A percentile compares a stretch with the other conserved stretches of the same genome.
These are phyloP conservation scores for Chalciporus pseudorubinellus DNA, from an alignment of 768 basidiomycete genomes.

Conservation along the genomic window DNA sequence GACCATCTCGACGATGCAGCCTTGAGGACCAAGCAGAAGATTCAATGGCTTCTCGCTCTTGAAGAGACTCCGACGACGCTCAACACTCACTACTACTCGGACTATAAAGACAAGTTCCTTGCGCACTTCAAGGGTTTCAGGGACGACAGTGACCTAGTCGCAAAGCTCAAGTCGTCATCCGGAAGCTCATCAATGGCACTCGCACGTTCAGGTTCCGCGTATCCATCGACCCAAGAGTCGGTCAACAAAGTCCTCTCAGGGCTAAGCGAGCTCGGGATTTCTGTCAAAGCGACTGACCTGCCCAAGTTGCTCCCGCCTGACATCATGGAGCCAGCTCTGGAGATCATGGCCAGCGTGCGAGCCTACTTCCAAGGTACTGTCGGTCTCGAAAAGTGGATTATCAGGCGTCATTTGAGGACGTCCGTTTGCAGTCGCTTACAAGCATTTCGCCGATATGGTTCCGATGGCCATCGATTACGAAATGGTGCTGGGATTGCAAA, in stretches of 20 bases:
- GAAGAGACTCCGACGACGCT: too few species aligned
- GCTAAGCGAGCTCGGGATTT: constrained; percentile 26
- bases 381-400: not conserved
- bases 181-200: not conserved
- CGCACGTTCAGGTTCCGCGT: too few species aligned
- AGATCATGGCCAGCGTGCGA: constrained; percentile 69
- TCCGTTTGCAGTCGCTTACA: constrained; percentile 41
- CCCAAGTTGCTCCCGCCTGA: constrained; percentile 50
- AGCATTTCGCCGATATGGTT: constrained; percentile 44
- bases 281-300: constrained; percentile 41
- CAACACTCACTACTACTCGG: too few species aligned
- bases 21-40: constrained; percentile 36
- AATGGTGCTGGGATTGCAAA: constrained; percentile 44
- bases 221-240: not conserved
- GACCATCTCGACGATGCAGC: constrained; percentile 49
- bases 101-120: too few species aligned
- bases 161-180: constrained; percentile 3
- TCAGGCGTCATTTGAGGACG: too few species aligned
- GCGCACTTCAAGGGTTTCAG: constrained; percentile 42
- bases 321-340: constrained; percentile 51
- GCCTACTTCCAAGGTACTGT: constrained; percentile 71
- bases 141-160: constrained; percentile 3
- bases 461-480: constrained; percentile 42
- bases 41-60: constrained; percentile 61
- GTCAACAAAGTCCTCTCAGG: constrained; percentile 30